phyloP scores from a whole-genome alignment of 2,329 filamentous ascomycete species.

The Fusarium xyrophilum region DNA sequence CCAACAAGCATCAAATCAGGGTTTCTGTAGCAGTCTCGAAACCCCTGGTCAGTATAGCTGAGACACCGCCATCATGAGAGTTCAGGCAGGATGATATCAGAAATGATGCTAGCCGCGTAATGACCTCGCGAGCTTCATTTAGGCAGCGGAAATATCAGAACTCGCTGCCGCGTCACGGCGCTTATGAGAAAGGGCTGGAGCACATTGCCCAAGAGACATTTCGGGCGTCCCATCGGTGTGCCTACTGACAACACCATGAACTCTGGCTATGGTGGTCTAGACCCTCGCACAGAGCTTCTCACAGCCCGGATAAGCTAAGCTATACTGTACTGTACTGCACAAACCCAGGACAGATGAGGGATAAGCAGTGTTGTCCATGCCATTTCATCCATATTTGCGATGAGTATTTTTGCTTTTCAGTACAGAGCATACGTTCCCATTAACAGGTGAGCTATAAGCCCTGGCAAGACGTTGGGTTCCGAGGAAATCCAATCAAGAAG shows the following conservation, averaged over 20 bases:
- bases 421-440: conserved; percentile 14
- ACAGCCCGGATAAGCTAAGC: conserved; percentile 10
- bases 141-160: neutral
- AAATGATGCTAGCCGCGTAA: conserved; percentile 18
- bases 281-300: conserved; percentile 10
- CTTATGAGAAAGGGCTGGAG: conserved; percentile 8
- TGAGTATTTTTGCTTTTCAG: conserved; percentile 3
- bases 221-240: conserved; percentile 3
- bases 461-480: neutral
- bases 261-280: conserved; percentile 20
- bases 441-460: conserved; percentile 11
- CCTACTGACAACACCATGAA: conserved; percentile 3
- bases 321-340: neutral
- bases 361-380: neutral
- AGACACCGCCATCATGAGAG: neutral
- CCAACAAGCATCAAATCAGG: conserved; percentile 9
- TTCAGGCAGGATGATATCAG: conserved; percentile 8
- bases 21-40: conserved; percentile 4
- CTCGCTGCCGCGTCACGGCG: conserved; percentile 5
- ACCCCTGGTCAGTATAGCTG: conserved; percentile 11
- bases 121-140: conserved; percentile 4
- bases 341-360: conserved; percentile 11
- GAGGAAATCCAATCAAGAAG: conserved; percentile 13
- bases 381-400: conserved; percentile 7
- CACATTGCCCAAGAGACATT: neutral